Percentiles rank a stretch among this genome's conserved stretches.
These are phyloP conservation scores for Myxozyma sirexii DNA, from an alignment of 805 yeast species.

Conservation along the genomic window DNA sequence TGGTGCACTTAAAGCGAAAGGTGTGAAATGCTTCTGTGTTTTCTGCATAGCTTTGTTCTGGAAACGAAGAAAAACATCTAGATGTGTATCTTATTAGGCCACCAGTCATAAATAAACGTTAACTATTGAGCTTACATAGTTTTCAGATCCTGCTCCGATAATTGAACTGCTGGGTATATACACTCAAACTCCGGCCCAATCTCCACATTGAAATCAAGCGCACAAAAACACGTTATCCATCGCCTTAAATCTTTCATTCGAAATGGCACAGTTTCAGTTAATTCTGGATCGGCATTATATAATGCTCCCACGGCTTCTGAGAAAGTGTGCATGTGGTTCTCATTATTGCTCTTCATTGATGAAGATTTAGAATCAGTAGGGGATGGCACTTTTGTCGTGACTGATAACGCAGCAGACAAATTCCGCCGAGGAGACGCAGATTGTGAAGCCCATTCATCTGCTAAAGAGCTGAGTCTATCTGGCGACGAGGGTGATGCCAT, in stretches of 20 bases:
- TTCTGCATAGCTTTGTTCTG: constrained; percentile 32
- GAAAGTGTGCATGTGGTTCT: constrained; percentile 13
- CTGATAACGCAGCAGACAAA: not conserved
- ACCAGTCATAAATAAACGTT: not conserved
- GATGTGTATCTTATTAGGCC: not conserved
- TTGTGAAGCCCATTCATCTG: not conserved
- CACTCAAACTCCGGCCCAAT: constrained; percentile 34
- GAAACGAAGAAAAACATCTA: constrained; percentile 32
- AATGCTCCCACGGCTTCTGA: constrained; percentile 19
- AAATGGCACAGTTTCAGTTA: constrained; percentile 16
- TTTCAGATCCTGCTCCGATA: constrained; percentile 28
- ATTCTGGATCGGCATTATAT: constrained; percentile 10
- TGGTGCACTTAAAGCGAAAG: constrained; percentile 24
- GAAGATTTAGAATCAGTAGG: not conserved
- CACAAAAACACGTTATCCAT: constrained; percentile 31
- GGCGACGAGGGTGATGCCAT: not conserved
- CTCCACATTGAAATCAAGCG: constrained; percentile 30
- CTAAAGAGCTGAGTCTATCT: not conserved
- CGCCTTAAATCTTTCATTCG: constrained; percentile 10
- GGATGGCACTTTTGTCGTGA: not conserved
- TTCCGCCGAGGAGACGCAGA: not conserved
- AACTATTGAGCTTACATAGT: constrained; percentile 20
- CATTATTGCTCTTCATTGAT: not conserved
- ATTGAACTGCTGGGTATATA: constrained; percentile 26
- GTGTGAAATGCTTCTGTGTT: constrained; percentile 24